phyloP scores from a whole-genome alignment of 441 rosid species.

The Bruguiera hainesii region DNA sequence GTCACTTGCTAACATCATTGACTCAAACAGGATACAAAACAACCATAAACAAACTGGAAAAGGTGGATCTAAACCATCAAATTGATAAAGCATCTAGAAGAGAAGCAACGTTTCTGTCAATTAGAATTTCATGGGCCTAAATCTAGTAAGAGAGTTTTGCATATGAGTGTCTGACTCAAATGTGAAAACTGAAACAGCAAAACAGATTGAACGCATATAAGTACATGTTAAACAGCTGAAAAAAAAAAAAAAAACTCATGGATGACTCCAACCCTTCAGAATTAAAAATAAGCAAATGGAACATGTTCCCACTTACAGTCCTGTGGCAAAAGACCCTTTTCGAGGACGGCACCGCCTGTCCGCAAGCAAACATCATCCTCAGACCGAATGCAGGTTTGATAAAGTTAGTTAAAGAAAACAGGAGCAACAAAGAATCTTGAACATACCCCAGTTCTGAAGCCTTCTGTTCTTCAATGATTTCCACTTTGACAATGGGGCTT shows the following conservation, averaged over 20 bases:
- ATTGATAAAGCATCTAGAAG: too few relatives aligned
- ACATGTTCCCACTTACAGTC: constrained; percentile 49
- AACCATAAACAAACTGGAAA: neutral
- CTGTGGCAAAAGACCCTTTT: constrained; percentile 88
- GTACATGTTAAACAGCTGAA: neutral
- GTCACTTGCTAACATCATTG: neutral
- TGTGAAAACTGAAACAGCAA: neutral
- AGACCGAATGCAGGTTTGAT: neutral
- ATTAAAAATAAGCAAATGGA: neutral
- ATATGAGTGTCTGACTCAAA: neutral
- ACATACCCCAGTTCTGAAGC: constrained; percentile 85
- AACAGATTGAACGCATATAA: constrained; percentile 4
- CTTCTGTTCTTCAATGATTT: constrained; percentile 78
- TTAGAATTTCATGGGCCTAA: neutral
- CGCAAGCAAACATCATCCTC: constrained; percentile 9
- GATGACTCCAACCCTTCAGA: neutral
- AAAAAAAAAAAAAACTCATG: neutral
- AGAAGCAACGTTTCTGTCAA: too few relatives aligned
- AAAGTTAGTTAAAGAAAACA: neutral
- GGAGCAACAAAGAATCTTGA: neutral
- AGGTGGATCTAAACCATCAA: too few relatives aligned
- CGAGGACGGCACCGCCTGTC: constrained; percentile 90
- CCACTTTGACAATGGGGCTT: constrained; percentile 71
- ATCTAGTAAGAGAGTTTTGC: neutral
- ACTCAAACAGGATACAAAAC: neutral